Conservation (phyloP, 2,329 filamentous ascomycete species). For the Colletotrichum viniferum region DNA sequence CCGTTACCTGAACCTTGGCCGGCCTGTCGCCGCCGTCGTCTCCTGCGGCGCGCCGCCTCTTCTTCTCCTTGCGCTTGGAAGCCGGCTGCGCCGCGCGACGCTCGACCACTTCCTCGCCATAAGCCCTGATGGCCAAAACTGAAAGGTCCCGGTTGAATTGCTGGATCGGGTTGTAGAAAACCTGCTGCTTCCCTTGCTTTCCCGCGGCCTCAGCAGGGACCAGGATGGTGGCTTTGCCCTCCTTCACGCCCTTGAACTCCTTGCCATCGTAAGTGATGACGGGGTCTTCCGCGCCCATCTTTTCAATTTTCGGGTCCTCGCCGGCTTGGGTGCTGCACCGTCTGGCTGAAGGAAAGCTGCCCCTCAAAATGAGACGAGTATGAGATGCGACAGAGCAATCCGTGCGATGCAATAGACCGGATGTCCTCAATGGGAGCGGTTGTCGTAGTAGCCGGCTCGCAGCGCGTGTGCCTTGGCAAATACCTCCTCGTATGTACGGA, state of each 20-base stretch:
- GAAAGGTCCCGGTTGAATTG: slow-evolving; percentile 98
- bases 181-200: slow-evolving; percentile 66
- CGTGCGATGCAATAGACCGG: not conserved
- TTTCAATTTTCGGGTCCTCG: slow-evolving; percentile 10
- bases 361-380: not conserved
- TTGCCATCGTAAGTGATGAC: slow-evolving; percentile 47
- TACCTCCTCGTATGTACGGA: not conserved
- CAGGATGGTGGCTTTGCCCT: slow-evolving; percentile 62
- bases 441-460: not conserved
- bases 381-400: not conserved
- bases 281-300: slow-evolving; percentile 34
- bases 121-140: slow-evolving; percentile 88
- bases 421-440: not conserved
- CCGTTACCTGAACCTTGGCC: slow-evolving; percentile 30
- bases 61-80: slow-evolving; percentile 33
- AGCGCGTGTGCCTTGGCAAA: slow-evolving; percentile 8
- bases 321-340: not conserved
- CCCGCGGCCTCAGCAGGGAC: slow-evolving; percentile 48
- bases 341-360: not conserved
- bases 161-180: slow-evolving; percentile 99
- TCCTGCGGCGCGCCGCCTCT: slow-evolving; percentile 50
- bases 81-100: slow-evolving; percentile 44
- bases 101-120: slow-evolving; percentile 70
- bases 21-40: slow-evolving; percentile 48
- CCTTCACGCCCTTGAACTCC: slow-evolving; percentile 55